Conservation (phyloP, 2,329 filamentous ascomycete species). For the Blumeriella jaapii region DNA sequence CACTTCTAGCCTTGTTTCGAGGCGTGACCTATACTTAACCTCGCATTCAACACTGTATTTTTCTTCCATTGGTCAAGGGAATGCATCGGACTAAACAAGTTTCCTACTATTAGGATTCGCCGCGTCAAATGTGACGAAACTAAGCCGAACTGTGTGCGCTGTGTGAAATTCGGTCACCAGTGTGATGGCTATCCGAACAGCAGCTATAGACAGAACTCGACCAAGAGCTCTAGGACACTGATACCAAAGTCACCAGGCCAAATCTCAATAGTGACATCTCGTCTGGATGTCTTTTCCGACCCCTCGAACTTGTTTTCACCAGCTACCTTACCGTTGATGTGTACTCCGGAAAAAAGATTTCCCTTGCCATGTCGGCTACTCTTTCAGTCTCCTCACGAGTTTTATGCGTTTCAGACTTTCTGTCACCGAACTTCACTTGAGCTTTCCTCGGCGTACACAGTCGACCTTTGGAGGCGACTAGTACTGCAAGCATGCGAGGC, state of each 20-base stretch:
- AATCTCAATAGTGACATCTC: background rate
- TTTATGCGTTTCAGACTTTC: slow-evolving; percentile 14
- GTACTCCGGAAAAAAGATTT: slow-evolving; percentile 7
- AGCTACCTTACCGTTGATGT: background rate
- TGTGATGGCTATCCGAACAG: slow-evolving; percentile 25
- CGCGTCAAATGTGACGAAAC: slow-evolving; percentile 27
- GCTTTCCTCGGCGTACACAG: slow-evolving; percentile 6
- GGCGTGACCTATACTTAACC: background rate
- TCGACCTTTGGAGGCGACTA: slow-evolving; percentile 11
- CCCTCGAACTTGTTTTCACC: background rate
- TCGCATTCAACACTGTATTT: background rate
- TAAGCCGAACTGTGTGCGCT: slow-evolving; percentile 24
- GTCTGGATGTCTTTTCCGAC: background rate
- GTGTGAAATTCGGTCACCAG: slow-evolving; percentile 23
- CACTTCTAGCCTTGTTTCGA: background rate
- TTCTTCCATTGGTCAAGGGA: no score
- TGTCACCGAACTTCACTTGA: slow-evolving; percentile 12
- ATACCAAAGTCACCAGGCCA: slow-evolving; percentile 12
- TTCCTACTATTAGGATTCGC: slow-evolving; percentile 17
- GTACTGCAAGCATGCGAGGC: slow-evolving; percentile 16
- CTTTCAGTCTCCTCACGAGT: slow-evolving; percentile 12
- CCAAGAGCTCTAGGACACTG: slow-evolving; percentile 10
- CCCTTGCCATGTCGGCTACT: slow-evolving; percentile 8
- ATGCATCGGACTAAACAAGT: slow-evolving; percentile 7
- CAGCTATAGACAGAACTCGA: slow-evolving; percentile 7